A percentile compares a stretch with the other conserved stretches of the same genome.
phyloP scores from a whole-genome alignment of 1,284 basidiomycete genomes.

The Rhodotorula sp. region DNA sequence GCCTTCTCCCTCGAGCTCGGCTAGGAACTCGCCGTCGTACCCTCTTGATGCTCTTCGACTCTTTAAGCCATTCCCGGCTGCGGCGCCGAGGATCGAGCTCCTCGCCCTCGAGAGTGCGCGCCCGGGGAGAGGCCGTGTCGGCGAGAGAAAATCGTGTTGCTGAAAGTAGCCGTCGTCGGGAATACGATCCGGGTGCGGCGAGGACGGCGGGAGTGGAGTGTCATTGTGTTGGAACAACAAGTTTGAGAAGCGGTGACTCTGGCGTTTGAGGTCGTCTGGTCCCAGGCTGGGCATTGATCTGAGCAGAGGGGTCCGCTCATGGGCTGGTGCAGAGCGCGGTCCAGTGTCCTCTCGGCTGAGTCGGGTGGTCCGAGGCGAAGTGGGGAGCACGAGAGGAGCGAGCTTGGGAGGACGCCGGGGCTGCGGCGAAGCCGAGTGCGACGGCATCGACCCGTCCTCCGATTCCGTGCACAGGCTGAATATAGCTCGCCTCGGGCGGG shows the following conservation, averaged over 20 bases:
- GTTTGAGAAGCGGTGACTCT: constrained; percentile 28
- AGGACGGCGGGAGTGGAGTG: neutral
- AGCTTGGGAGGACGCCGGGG: neutral
- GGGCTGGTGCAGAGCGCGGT: neutral
- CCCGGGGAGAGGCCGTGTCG: neutral
- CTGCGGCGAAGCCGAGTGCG: constrained; percentile 5
- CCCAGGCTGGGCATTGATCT: constrained; percentile 4
- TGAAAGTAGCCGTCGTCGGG: no score
- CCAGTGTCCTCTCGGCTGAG: neutral
- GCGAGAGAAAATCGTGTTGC: neutral
- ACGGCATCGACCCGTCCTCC: neutral
- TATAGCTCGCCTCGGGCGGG: neutral
- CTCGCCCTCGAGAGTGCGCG: neutral
- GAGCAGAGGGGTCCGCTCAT: constrained; percentile 14
- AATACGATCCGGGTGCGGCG: neutral
- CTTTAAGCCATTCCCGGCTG: neutral
- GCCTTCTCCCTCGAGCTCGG: constrained; percentile 35
- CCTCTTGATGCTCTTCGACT: constrained; percentile 8
- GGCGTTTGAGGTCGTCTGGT: constrained; percentile 22
- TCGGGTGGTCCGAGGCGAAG: neutral
- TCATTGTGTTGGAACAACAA: constrained; percentile 30
- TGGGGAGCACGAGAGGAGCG: constrained; percentile 12
- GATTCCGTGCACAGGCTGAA: no score
- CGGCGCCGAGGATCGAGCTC: neutral
- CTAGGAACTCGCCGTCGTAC: constrained; percentile 43